A percentile compares a stretch with the other conserved stretches of the same genome.
phyloP scores from a whole-genome alignment of 2,329 filamentous ascomycete genomes.

The Elsinoe australis region DNA sequence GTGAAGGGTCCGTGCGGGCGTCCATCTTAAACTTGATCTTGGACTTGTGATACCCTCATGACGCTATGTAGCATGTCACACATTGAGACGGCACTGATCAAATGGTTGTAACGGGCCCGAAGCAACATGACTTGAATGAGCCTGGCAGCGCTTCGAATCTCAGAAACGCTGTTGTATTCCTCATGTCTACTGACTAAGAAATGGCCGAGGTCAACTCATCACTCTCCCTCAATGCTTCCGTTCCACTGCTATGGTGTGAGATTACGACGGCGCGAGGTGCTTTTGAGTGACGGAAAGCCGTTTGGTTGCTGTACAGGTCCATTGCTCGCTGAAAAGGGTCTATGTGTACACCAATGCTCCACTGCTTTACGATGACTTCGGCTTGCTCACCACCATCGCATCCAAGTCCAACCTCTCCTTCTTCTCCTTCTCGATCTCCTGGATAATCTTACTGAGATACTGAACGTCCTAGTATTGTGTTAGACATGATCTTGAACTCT shows the following conservation, averaged over 20 bases:
- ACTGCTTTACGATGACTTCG: constrained; percentile 11
- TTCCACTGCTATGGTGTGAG: too few relatives aligned
- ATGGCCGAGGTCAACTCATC: not conserved
- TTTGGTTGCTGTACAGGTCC: constrained; percentile 13
- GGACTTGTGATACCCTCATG: too few relatives aligned
- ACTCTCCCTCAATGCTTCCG: too few relatives aligned
- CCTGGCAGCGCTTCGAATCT: not conserved
- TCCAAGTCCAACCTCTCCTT: constrained; percentile 63
- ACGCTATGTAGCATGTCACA: too few relatives aligned
- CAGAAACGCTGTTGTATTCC: constrained; percentile 2
- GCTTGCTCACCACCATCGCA: constrained; percentile 52
- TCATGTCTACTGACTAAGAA: constrained; percentile 1
- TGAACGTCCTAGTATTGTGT: constrained; percentile 49
- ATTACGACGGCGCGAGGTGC: too few relatives aligned
- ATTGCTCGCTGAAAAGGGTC: constrained; percentile 12
- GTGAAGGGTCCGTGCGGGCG: too few relatives aligned
- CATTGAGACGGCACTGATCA: too few relatives aligned
- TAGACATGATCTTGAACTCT: constrained; percentile 1
- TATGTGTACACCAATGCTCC: constrained; percentile 7
- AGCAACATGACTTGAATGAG: not conserved
- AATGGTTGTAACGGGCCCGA: not conserved
- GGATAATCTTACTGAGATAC: constrained; percentile 61
- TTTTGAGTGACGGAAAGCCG: too few relatives aligned
- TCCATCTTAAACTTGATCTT: too few relatives aligned
- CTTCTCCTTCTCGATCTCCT: constrained; percentile 59